Conservation (phyloP, 371 early-diverging fungal genomes). For the Mucor racemosus region DNA sequence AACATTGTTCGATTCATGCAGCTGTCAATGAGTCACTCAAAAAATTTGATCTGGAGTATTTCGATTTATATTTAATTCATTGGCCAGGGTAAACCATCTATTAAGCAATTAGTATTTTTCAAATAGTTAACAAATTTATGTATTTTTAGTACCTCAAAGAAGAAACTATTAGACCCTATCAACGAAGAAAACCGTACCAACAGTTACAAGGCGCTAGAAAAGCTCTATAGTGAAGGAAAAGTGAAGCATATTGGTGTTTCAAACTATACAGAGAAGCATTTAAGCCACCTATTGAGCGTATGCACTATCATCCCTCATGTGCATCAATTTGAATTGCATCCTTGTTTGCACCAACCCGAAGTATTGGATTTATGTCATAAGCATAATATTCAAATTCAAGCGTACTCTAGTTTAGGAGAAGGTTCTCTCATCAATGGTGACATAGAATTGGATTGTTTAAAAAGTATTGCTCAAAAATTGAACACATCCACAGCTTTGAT, state of each 20-base stretch:
- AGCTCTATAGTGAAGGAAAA: conserved; percentile 55
- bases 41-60: conserved; percentile 69
- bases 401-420: conserved; percentile 93
- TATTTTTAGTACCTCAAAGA: conserved; percentile 39
- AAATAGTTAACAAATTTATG: neutral
- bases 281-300: conserved; percentile 60
- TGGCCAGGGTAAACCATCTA: conserved; percentile 43
- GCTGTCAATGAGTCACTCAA: conserved; percentile 64
- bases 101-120: too few species aligned
- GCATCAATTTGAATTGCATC: conserved; percentile 80
- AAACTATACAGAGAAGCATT: conserved; percentile 71
- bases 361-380: conserved; percentile 37
- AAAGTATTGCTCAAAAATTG: conserved; percentile 38
- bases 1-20: neutral
- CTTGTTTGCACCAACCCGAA: conserved; percentile 49
- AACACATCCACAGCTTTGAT: conserved; percentile 66
- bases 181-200: conserved; percentile 62
- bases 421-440: conserved; percentile 62
- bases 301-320: conserved; percentile 72
- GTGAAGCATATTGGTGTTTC: conserved; percentile 72
- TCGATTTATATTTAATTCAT: conserved; percentile 86
- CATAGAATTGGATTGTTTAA: conserved; percentile 27
- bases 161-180: conserved; percentile 38
- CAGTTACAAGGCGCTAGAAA: conserved; percentile 67
- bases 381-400: conserved; percentile 66